Evolutionary conservation across 192 early-diverging fungal species (phyloP), one percentile per base, ranked within the genome.

Genomic region (Coemansia biformis): DNA sequence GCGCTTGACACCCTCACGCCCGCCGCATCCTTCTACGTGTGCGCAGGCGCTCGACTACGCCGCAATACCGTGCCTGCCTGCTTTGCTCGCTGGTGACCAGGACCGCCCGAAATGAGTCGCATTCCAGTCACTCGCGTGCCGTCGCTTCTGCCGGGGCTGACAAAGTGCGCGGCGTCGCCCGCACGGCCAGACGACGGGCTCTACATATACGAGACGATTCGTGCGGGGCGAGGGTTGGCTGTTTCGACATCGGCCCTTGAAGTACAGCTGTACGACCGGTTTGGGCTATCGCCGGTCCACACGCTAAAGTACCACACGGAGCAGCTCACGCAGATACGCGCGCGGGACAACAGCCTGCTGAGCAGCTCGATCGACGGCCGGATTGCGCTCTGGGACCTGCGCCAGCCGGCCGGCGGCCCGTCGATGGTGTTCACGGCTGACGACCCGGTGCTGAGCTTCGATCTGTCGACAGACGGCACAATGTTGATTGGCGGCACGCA

Each of bases 361-460:
- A 79, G 82, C 43, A 71, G 81, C 42, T 83, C 85, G 19, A 68
- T 75, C 23, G 87, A 90, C 46, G 76, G 79, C 2, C 53, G 55
- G n/a, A 46, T 86, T 5, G 80, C 76, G 24, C 49, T 73, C 16
- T 86, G 86, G 86, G 87, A 90, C 54, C 44, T 90, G 50, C 78
- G 87, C 24, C 66, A 65, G 24, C 30, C 57, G 5, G 38, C 48
- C 13, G 38, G n/a, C 5, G 24, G 41, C 8, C 64, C 72, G 10
- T 50, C 60, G 10, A 43, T 59, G 8, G 43, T 44, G 4, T 75
- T 75, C 46, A 53, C 33, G 1, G 28, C 69, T 0, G 47, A 44
- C 7, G 54, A 48, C 7, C 83, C 84, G 18, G 63, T 78, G 4
- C 78, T 85, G 62, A 64, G 77, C 28, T 83, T 84, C 48, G 60